These are phyloP conservation scores for Arthroderma uncinatum DNA, from an alignment of 2,329 filamentous ascomycete species.

Conservation along the genomic window DNA sequence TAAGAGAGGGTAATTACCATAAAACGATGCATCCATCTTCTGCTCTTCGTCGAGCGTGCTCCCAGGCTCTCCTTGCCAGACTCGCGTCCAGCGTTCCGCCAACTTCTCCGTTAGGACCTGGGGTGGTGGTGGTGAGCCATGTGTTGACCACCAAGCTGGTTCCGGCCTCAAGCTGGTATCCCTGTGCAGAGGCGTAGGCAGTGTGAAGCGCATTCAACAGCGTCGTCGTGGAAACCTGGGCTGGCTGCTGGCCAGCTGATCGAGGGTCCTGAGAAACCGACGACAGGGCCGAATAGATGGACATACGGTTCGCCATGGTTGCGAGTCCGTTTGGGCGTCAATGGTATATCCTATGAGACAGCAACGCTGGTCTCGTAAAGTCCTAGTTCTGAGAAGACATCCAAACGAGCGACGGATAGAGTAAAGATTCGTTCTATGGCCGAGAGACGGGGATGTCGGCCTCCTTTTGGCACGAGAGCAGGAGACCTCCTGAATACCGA, in stretches of 20 bases:
- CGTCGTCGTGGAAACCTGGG: constrained; percentile 84
- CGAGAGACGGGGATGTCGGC: no score
- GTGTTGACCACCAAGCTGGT: constrained; percentile 92
- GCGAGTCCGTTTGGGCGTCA: background rate
- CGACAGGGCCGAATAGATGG: constrained; percentile 51
- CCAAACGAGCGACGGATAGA: constrained; percentile 1
- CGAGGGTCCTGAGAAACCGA: constrained; percentile 46
- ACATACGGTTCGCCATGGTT: constrained; percentile 50
- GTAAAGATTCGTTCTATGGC: background rate
- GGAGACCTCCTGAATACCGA: no score
- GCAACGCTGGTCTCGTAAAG: background rate
- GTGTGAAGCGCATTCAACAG: constrained; percentile 86
- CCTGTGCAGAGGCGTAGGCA: constrained; percentile 67
- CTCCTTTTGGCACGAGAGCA: no score
- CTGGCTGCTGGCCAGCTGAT: constrained; percentile 53
- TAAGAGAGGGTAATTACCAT: constrained; percentile 51
- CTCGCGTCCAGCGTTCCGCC: constrained; percentile 72
- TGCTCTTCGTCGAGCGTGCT: constrained; percentile 85
- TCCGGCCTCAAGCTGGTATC: constrained; percentile 79
- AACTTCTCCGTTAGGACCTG: constrained; percentile 54
- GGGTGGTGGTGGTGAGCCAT: constrained; percentile 71
- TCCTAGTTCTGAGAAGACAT: background rate
- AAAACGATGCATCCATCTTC: constrained; percentile 91
- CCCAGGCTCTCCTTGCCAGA: constrained; percentile 76
- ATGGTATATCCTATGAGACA: background rate